These are phyloP conservation scores for Cutaneotrichosporon mucoides DNA, from an alignment of 1,284 basidiomycete species.

Conservation along the genomic window DNA sequence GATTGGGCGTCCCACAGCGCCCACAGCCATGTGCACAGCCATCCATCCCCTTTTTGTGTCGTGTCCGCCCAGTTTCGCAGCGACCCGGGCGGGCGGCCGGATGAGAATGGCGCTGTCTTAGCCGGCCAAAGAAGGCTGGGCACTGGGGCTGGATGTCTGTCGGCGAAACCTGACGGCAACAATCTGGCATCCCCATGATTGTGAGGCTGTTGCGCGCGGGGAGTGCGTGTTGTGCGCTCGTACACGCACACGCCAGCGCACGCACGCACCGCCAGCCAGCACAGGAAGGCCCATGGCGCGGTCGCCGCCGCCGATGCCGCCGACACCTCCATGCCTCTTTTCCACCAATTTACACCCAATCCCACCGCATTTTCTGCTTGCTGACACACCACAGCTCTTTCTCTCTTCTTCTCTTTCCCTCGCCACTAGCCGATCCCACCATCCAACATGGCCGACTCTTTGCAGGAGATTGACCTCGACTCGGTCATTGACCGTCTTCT, in stretches of 20 bases:
- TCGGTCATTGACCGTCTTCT: conserved; percentile 95
- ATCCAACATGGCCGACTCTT: conserved; percentile 50
- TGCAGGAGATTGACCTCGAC: conserved; percentile 85
- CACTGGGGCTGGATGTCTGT: no score
- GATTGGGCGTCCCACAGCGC: no score
- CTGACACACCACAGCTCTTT: not conserved
- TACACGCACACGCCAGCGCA: conserved; percentile 1
- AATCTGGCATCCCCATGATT: no score
- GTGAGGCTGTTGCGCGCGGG: no score
- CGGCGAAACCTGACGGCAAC: no score
- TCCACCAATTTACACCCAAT: not conserved
- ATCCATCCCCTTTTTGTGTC: no score
- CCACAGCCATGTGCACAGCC: no score
- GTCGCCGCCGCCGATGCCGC: not conserved
- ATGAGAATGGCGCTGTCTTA: no score
- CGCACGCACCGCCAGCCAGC: not conserved
- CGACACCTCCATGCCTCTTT: not conserved
- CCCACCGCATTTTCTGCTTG: not conserved
- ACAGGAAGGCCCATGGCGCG: not conserved
- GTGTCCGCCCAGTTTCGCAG: no score
- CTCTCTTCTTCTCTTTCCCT: not conserved
- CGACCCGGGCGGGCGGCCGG: no score
- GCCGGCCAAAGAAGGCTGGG: no score
- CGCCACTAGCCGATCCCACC: not conserved
- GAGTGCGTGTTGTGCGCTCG: no score